A percentile compares a stretch with the other conserved stretches of the same genome.
These are phyloP conservation scores for Colletotrichum tanaceti DNA, from an alignment of 2,329 filamentous ascomycete genomes.

Conservation along the genomic window DNA sequence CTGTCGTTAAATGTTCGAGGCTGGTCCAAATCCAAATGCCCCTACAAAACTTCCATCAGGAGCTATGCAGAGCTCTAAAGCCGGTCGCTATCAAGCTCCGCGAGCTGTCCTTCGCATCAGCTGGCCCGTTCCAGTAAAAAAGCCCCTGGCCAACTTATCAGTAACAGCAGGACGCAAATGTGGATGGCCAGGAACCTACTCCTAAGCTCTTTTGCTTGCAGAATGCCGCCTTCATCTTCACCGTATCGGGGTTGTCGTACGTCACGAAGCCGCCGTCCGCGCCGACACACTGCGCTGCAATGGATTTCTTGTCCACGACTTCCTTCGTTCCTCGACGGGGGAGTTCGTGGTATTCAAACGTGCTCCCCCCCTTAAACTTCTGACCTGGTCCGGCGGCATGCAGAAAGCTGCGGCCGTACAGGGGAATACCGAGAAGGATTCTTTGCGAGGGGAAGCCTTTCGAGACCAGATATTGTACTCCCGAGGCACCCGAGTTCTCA, in stretches of 20 bases:
- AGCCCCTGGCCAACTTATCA: slow-evolving; percentile 66
- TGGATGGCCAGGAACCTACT: slow-evolving; percentile 53
- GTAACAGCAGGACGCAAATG: background rate
- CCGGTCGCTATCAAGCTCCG: slow-evolving; percentile 69
- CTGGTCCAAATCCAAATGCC: slow-evolving; percentile 23
- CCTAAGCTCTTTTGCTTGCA: slow-evolving; percentile 78
- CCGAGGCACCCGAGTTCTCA: slow-evolving; percentile 73
- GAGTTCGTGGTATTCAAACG: slow-evolving; percentile 79
- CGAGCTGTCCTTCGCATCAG: slow-evolving; percentile 70
- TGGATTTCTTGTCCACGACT: slow-evolving; percentile 72
- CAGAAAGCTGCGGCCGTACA: slow-evolving; percentile 80
- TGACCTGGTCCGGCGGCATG: slow-evolving; percentile 74
- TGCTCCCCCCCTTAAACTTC: slow-evolving; percentile 65
- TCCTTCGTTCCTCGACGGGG: slow-evolving; percentile 73
- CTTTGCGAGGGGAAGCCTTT: slow-evolving; percentile 77
- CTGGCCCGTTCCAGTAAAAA: slow-evolving; percentile 85
- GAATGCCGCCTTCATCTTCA: slow-evolving; percentile 79
- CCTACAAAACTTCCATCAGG: slow-evolving; percentile 43
- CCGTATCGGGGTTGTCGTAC: slow-evolving; percentile 83
- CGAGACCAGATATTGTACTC: slow-evolving; percentile 72
- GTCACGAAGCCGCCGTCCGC: slow-evolving; percentile 81
- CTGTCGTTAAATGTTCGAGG: slow-evolving; percentile 27
- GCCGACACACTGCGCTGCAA: slow-evolving; percentile 78
- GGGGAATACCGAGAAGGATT: slow-evolving; percentile 80
- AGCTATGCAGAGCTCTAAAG: slow-evolving; percentile 67